A percentile compares a stretch with the other conserved stretches of the same genome.
phyloP scores from a whole-genome alignment of 1,284 basidiomycete genomes.

The Cerioporus squamosus region DNA sequence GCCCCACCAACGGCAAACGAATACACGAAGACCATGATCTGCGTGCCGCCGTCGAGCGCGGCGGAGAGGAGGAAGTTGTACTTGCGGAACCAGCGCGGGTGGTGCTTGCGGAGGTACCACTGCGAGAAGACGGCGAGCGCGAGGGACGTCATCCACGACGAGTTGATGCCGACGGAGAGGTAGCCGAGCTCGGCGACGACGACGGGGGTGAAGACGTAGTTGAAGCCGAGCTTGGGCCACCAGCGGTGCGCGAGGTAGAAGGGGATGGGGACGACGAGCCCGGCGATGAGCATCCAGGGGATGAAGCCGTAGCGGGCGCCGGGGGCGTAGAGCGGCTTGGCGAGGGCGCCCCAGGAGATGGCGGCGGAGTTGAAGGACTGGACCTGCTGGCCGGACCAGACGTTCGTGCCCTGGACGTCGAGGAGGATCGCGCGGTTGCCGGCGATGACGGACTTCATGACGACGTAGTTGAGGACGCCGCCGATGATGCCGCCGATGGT shows the following conservation, averaged over 20 bases:
- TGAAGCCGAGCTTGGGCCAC: slow-evolving; percentile 48
- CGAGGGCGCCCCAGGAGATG: slow-evolving; percentile 81
- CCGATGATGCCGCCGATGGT: slow-evolving; percentile 49
- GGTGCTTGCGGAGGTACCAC: slow-evolving; percentile 29
- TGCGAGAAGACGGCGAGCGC: slow-evolving; percentile 55
- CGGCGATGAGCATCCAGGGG: slow-evolving; percentile 57
- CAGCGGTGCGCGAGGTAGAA: slow-evolving; percentile 54
- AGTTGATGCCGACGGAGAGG: slow-evolving; percentile 56
- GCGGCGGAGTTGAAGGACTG: slow-evolving; percentile 53
- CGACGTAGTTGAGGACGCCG: slow-evolving; percentile 33
- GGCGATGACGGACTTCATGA: slow-evolving; percentile 33
- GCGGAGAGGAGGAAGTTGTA: slow-evolving; percentile 63
- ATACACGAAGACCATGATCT: slow-evolving; percentile 38
- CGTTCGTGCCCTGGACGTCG: slow-evolving; percentile 47
- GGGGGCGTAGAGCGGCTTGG: slow-evolving; percentile 64
- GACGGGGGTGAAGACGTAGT: slow-evolving; percentile 53
- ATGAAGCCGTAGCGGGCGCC: slow-evolving; percentile 62
- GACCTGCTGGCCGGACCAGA: slow-evolving; percentile 54
- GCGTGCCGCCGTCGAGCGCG: slow-evolving; percentile 60
- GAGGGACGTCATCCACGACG: slow-evolving; percentile 45
- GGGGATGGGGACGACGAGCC: slow-evolving; percentile 54
- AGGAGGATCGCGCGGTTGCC: slow-evolving; percentile 35
- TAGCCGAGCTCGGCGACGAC: slow-evolving; percentile 48
- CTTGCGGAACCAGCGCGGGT: slow-evolving; percentile 53
- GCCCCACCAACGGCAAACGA: slow-evolving; percentile 68